Evolutionary conservation across 176 grass and related monocot genomes (phyloP).

Genomic region (Carex littledalei): DNA sequence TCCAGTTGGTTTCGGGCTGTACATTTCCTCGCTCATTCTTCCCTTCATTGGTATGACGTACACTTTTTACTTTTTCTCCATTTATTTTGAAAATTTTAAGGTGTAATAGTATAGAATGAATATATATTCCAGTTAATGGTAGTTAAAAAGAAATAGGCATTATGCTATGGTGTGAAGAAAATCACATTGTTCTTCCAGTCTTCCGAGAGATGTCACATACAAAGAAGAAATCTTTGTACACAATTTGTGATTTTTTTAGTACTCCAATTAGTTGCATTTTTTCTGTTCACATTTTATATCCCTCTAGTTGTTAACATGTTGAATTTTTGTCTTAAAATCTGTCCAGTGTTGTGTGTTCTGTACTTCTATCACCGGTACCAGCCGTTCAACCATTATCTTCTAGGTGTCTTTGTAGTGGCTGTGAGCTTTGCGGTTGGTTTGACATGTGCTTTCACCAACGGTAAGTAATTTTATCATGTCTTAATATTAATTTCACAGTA

Average conservation of each 20-base stretch:
- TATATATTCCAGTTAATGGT: background rate
- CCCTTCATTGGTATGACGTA: slow-evolving; percentile 73
- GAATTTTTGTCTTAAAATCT: background rate
- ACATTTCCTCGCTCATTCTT: slow-evolving; percentile 83
- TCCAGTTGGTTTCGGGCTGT: slow-evolving; percentile 52
- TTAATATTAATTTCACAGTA: background rate
- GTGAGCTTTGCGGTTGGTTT: slow-evolving; percentile 81
- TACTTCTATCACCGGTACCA: slow-evolving; percentile 26
- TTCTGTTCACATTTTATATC: background rate
- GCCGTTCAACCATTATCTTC: slow-evolving; percentile 21
- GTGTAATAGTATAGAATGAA: background rate
- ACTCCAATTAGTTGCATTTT: background rate
- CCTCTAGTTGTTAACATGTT: background rate
- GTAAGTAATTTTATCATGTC: slow-evolving; percentile 3
- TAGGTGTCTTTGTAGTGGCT: slow-evolving; percentile 57
- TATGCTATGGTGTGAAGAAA: slow-evolving; percentile 4
- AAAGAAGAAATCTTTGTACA: background rate
- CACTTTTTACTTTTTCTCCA: background rate
- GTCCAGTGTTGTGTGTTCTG: slow-evolving; percentile 64
- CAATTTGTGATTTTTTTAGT: background rate
- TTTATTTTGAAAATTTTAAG: background rate
- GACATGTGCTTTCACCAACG: slow-evolving; percentile 77
- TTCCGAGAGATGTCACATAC: background rate
- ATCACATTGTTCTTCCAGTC: background rate
- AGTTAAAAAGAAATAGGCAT: background rate